Percentiles rank a stretch among this genome's conserved stretches.
Evolutionary conservation across 495 filamentous ascomycete genomes (phyloP).

Genomic region (Cairneyella variabilis): DNA sequence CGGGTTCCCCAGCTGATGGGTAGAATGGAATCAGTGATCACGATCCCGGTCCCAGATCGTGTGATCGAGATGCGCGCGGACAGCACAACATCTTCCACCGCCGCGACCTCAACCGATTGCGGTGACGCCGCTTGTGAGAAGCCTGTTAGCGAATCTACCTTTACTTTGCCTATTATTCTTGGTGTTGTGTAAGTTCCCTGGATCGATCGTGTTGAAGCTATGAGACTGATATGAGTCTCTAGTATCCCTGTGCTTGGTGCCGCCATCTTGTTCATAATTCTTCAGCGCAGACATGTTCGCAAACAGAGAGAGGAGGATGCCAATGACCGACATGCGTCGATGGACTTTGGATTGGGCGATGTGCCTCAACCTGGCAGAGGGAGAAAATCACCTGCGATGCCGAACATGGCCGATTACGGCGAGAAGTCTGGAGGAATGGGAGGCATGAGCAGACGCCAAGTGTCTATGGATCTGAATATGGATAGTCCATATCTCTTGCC

Average conservation of each 20-base stretch:
- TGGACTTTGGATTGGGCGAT: slow-evolving; percentile 85
- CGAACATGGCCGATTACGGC: slow-evolving; percentile 38
- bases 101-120: not conserved
- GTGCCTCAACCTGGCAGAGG: slow-evolving; percentile 32
- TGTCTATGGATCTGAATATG: slow-evolving; percentile 82
- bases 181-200: slow-evolving; percentile 70
- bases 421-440: too few species aligned
- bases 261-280: slow-evolving; percentile 61
- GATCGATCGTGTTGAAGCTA: not conserved
- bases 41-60: slow-evolving; percentile 18
- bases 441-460: slow-evolving; percentile 57
- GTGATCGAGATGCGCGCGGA: slow-evolving; percentile 17
- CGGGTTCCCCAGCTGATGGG: slow-evolving; percentile 12
- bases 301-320: slow-evolving; percentile 75
- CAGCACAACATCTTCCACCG: not conserved
- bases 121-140: slow-evolving; percentile 42
- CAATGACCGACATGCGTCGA: slow-evolving; percentile 83
- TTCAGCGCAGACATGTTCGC: slow-evolving; percentile 73
- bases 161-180: slow-evolving; percentile 72
- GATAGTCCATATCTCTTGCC: slow-evolving; percentile 89
- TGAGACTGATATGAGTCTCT: slow-evolving; percentile 29
- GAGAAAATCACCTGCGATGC: not conserved
- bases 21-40: slow-evolving; percentile 17
- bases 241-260: slow-evolving; percentile 76
- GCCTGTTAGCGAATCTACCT: slow-evolving; percentile 49